These are phyloP conservation scores for Auriscalpium vulgare DNA, from an alignment of 768 basidiomycete species.

Conservation along the genomic window DNA sequence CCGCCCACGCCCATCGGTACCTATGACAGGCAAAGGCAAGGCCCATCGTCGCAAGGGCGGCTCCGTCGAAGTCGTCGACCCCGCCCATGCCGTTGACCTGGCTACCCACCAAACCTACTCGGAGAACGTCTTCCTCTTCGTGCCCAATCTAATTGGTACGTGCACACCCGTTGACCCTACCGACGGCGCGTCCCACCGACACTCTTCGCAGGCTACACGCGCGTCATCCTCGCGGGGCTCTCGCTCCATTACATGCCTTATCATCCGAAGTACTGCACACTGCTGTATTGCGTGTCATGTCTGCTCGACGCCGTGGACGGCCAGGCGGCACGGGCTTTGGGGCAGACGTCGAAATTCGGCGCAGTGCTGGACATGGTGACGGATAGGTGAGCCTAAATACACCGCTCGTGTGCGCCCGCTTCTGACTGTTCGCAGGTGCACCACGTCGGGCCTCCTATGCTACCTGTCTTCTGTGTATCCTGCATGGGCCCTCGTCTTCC, in stretches of 20 bases:
- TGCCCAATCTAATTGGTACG: slow-evolving; percentile 93
- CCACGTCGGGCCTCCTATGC: slow-evolving; percentile 90
- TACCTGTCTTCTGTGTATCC: slow-evolving; percentile 92
- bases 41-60: slow-evolving; percentile 32
- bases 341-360: slow-evolving; percentile 93
- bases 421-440: slow-evolving; percentile 53
- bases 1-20: not conserved
- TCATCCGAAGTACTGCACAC: slow-evolving; percentile 87
- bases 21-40: slow-evolving; percentile 14
- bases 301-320: slow-evolving; percentile 95
- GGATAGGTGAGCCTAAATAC: slow-evolving; percentile 61
- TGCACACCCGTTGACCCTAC: slow-evolving; percentile 9
- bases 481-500: slow-evolving; percentile 75
- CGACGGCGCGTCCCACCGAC: slow-evolving; percentile 2
- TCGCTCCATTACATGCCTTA: slow-evolving; percentile 91
- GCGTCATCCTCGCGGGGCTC: slow-evolving; percentile 83
- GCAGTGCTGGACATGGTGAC: slow-evolving; percentile 99
- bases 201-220: slow-evolving; percentile 63
- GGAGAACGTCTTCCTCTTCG: slow-evolving; percentile 96
- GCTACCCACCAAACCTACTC: slow-evolving; percentile 81
- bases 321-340: slow-evolving; percentile 78
- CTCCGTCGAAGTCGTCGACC: slow-evolving; percentile 69
- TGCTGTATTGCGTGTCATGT: slow-evolving; percentile 85
- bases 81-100: slow-evolving; percentile 79
- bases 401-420: not conserved